Conservation (phyloP, 768 basidiomycete genomes). For the Lyophyllum decastes region DNA sequence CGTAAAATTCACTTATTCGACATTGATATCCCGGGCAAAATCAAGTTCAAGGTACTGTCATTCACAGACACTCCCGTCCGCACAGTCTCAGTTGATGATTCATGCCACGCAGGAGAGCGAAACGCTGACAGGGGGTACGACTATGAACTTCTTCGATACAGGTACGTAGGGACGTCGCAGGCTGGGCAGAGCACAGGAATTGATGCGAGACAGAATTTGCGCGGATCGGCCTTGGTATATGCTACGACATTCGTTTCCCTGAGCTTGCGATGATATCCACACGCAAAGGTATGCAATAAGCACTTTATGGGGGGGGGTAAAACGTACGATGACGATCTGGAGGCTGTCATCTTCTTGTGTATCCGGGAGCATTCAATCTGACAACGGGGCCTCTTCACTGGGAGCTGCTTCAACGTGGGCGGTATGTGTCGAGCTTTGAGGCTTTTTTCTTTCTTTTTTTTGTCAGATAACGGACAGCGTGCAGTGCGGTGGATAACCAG, state of each 20-base stretch:
- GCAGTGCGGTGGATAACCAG: constrained; percentile 93
- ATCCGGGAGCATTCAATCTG: constrained; percentile 93
- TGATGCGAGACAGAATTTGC: constrained; percentile 73
- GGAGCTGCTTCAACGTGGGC: constrained; percentile 85
- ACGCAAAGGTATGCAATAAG: constrained; percentile 60
- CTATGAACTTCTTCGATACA: constrained; percentile 83
- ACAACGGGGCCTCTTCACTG: constrained; percentile 97
- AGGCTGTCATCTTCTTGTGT: constrained; percentile 89
- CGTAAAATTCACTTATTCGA: constrained; percentile 97
- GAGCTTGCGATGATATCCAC: constrained; percentile 92
- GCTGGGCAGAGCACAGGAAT: background rate
- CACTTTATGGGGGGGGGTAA: background rate
- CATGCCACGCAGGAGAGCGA: constrained; percentile 72
- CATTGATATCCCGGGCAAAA: constrained; percentile 93
- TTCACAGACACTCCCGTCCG: too few species aligned
- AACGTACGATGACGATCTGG: background rate
- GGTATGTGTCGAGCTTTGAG: constrained; percentile 49
- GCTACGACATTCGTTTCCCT: constrained; percentile 95
- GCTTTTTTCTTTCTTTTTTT: too few species aligned
- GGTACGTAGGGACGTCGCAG: constrained; percentile 45
- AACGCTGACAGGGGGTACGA: constrained; percentile 75
- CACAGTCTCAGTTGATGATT: background rate
- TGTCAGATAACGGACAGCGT: constrained; percentile 2
- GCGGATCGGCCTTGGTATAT: constrained; percentile 94
- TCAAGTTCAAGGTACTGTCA: constrained; percentile 78